Evolutionary conservation across 2,329 filamentous ascomycete genomes (phyloP), one percentile per base, ranked within the genome.

Genomic region (Penicillium glabrum): DNA sequence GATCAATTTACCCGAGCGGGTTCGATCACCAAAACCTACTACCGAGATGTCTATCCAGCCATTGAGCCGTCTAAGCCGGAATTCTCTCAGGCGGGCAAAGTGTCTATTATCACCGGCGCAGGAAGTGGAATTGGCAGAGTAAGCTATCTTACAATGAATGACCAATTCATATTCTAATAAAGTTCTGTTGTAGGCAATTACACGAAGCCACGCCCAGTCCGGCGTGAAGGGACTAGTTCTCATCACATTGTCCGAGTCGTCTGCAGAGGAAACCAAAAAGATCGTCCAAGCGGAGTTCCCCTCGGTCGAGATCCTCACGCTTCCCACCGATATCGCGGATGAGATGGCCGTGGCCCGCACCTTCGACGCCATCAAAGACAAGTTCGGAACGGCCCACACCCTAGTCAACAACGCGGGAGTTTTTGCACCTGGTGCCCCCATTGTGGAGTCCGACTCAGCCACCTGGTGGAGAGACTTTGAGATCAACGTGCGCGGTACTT

Each of bases 41-140:
- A 39, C 37, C 37, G 37, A 39, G 37, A 39, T 21, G 37, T 39
- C 8, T 86, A 87, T 66, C 75, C 79, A 0, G 74, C 71, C 57
- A 85, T 87, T 66, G 71, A 79, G 58, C 72, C 76, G 16, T 59
- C 66, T 23, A 73, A 75, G 37, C 65, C 69, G 39, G 61, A 79
- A 59, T 75, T 80, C 35, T 39, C 37, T 9, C 37, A 39, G n/a
- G 51, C 63, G 14, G 74, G 74, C 43, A 77, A 77, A 59, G 65
- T 70, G 5, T 72, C 82, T 43, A 75, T 88, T 56, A 79, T 87
- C 51, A 83, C 79, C 1, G 85, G 84, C 11, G 83, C 80, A 0
- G 82, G 79, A 3, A 80, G 79, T 39, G 83, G 83, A 3, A 79
- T 85, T 41, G 84, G 85, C 7, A 75, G 74, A 3, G 77, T 79